Percentiles rank a stretch among this genome's conserved stretches.
phyloP scores from a whole-genome alignment of 768 basidiomycete species.

The Collybia sordida region DNA sequence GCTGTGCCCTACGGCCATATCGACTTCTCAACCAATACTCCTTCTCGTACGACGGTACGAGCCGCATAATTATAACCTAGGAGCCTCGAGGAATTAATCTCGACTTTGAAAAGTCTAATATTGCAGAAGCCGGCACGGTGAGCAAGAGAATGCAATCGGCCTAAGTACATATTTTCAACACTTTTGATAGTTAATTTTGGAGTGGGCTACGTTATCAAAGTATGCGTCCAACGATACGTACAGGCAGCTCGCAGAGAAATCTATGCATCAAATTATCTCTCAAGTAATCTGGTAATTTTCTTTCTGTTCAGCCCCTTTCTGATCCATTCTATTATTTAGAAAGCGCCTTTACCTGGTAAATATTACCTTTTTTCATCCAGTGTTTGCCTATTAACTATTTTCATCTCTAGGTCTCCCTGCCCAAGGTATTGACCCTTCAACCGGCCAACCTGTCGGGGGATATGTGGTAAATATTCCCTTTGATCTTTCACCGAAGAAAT shows the following conservation, averaged over 20 bases:
- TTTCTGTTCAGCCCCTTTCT: not conserved
- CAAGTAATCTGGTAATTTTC: not conserved
- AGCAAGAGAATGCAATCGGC: constrained; percentile 4
- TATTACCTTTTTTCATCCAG: constrained; percentile 13
- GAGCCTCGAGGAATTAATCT: not conserved
- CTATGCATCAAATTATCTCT: constrained; percentile 48
- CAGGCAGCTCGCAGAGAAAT: constrained; percentile 46
- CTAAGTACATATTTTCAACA: not conserved
- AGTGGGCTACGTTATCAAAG: constrained; percentile 56
- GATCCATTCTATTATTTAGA: constrained; percentile 14
- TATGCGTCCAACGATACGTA: constrained; percentile 64
- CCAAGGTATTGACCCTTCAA: constrained; percentile 51
- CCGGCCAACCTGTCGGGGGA: constrained; percentile 40
- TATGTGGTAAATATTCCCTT: constrained; percentile 9
- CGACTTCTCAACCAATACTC: constrained; percentile 46
- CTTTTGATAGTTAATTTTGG: constrained; percentile 47
- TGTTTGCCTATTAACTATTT: constrained; percentile 35
- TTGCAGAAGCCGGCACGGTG: constrained; percentile 56
- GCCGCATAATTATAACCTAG: not conserved
- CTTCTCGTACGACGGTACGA: constrained; percentile 25
- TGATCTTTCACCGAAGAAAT: not conserved
- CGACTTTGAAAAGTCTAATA: constrained; percentile 37
- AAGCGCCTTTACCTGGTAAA: constrained; percentile 30
- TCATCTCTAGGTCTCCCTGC: constrained; percentile 43
- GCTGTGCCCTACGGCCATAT: constrained; percentile 39